Evolutionary conservation across 352 stramenopile genomes (phyloP).

Genomic region (Globisporangium iwayamae): DNA sequence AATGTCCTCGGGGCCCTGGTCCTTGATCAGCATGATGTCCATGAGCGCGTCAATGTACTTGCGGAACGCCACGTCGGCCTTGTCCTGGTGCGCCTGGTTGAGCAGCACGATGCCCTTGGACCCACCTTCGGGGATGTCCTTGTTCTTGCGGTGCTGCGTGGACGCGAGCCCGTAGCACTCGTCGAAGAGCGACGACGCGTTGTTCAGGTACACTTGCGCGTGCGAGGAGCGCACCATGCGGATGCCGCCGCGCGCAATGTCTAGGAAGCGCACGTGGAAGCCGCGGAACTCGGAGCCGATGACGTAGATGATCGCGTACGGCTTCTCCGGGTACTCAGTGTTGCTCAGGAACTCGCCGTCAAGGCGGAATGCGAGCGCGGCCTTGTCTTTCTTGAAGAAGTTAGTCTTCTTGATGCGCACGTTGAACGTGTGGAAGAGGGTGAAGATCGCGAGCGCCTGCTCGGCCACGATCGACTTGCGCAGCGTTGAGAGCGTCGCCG

Average conservation of each 20-base stretch:
- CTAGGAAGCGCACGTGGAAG: slow-evolving; percentile 97
- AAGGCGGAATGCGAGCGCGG: slow-evolving; percentile 67
- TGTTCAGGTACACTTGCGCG: slow-evolving; percentile 89
- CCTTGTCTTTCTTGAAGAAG: slow-evolving; percentile 82
- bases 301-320: slow-evolving; percentile 94
- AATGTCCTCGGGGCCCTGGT: slow-evolving; percentile 92
- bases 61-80: slow-evolving; percentile 87
- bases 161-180: slow-evolving; percentile 96
- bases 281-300: slow-evolving; percentile 96
- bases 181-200: slow-evolving; percentile 92
- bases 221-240: slow-evolving; percentile 87
- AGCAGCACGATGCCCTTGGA: slow-evolving; percentile 96
- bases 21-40: slow-evolving; percentile 96
- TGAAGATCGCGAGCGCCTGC: slow-evolving; percentile 75
- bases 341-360: slow-evolving; percentile 71
- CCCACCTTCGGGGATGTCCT: slow-evolving; percentile 98
- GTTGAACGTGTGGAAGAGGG: slow-evolving; percentile 85
- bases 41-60: slow-evolving; percentile 97
- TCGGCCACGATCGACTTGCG: slow-evolving; percentile 75
- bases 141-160: slow-evolving; percentile 99
- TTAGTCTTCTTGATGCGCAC: slow-evolving; percentile 79
- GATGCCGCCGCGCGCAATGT: slow-evolving; percentile 96
- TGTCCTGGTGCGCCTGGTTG: slow-evolving; percentile 89
- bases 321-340: slow-evolving; percentile 80
- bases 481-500: slow-evolving; percentile 57